Base-by-base conservation (phyloP, 305 asterid species). In the Fraxinus greggii region DNA sequence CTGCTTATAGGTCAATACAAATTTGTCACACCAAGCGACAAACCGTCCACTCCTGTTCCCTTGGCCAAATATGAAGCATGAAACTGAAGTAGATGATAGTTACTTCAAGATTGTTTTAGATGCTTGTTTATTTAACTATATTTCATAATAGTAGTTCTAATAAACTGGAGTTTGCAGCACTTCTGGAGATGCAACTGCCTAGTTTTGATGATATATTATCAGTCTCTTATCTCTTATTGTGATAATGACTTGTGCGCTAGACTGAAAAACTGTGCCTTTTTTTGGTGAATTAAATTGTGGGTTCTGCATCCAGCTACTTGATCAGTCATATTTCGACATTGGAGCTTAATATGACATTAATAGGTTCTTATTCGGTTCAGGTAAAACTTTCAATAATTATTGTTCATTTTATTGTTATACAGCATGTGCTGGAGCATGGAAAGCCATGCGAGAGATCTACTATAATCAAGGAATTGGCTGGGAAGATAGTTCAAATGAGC, bases 371-470 rank as follows among this genome's bases (percentile, higher is more conserved):
- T 28, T 69, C 2, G 23, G 12, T 13, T 24, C 29, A 31, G 42
- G 75, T 32, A 69, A 69, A 28, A 42, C 42, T 69, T 69, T 69
- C 38, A 15, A 31, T 69, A 69, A 31, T 75, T 35, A n/a, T 61
- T 79, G 42, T 21, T 36, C 28, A 15, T 81, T 80, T 63, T 24
- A 31, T 40, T 84, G 29, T 35, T 81, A 51, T 70, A 29, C 76
- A 91, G 95, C 95, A 91, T 79, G 92, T 91, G 5, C 86, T 91
- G 86, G 91, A 90, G 89, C 92, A 91, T 73, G 95, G 95, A 33
- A 89, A 87, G 86, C 91, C 91, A 23, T 88, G 90, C 28, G 93
- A 91, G 82, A 86, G 95, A 73, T 63, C 95, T 19, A 65, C 89
- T 80, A 90, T 91, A 72, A 91, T 91, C 51, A 90, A 86, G 82